phyloP scores from a whole-genome alignment of 805 yeast genomes.

The Sugiyamaella qingdaonensis region DNA sequence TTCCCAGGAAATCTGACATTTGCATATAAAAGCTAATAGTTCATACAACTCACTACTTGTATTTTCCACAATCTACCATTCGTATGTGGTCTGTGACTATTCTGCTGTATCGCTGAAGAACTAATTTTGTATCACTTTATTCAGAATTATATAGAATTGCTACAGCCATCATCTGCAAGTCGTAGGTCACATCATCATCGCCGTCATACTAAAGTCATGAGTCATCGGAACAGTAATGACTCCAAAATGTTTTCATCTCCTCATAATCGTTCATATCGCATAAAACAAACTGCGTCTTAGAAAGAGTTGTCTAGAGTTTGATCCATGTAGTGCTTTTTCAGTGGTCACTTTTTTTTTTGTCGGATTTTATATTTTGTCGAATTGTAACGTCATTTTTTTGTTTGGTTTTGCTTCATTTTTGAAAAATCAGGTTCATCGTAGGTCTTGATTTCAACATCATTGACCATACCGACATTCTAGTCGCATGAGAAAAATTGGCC shows the following conservation, averaged over 20 bases:
- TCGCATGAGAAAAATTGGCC: background rate
- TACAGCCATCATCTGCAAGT: background rate
- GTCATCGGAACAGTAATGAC: background rate
- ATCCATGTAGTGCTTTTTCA: background rate
- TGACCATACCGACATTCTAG: background rate
- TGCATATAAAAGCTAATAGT: no score
- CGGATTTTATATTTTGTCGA: background rate
- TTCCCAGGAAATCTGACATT: no score
- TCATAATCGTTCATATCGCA: slow-evolving; percentile 11
- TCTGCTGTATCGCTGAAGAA: no score
- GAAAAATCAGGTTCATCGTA: no score
- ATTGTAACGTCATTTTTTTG: background rate
- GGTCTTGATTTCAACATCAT: background rate
- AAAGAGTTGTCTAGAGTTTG: background rate
- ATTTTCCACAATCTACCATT: background rate
- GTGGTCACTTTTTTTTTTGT: no score
- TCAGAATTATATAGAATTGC: background rate
- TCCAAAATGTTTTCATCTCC: slow-evolving; percentile 7
- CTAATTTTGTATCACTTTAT: background rate
- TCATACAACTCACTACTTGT: no score
- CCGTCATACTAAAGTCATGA: background rate
- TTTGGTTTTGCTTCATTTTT: background rate
- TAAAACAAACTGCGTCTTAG: slow-evolving; percentile 1
- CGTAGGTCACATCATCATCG: slow-evolving; percentile 1
- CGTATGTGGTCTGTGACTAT: background rate